Evolutionary conservation across 768 basidiomycete species (phyloP).

Genomic region (Kwoniella dejecticola): DNA sequence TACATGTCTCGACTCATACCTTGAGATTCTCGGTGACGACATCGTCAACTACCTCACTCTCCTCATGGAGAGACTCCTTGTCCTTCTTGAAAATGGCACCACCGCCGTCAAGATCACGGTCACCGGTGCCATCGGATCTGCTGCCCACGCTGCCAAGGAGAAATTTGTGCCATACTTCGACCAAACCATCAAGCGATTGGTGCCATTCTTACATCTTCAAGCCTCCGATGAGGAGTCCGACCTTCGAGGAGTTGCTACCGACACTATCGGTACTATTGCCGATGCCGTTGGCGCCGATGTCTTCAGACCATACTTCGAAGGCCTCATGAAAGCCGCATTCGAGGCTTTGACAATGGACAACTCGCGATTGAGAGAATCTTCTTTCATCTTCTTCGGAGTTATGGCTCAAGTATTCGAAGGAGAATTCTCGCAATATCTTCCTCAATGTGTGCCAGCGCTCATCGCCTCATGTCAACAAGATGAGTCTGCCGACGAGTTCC

Average conservation of each 20-base stretch:
- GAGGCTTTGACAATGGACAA: conserved; percentile 78
- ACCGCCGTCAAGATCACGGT: conserved; percentile 87
- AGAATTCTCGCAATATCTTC: conserved; percentile 86
- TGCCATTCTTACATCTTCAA: conserved; percentile 78
- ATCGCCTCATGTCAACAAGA: conserved; percentile 77
- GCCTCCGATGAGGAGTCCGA: conserved; percentile 90
- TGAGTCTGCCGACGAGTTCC: conserved; percentile 69
- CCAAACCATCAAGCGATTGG: conserved; percentile 81
- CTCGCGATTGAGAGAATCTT: conserved; percentile 86
- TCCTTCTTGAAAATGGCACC: conserved; percentile 83
- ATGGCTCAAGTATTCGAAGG: conserved; percentile 97
- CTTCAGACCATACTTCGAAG: conserved; percentile 93
- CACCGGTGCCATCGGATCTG: conserved; percentile 95
- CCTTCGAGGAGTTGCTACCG: conserved; percentile 95
- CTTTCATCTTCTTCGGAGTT: conserved; percentile 96
- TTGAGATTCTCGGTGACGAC: conserved; percentile 85
- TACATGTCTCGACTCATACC: conserved; percentile 91
- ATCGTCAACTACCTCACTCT: conserved; percentile 87
- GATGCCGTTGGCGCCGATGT: conserved; percentile 92
- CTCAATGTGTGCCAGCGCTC: conserved; percentile 81
- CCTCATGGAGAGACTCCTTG: conserved; percentile 91
- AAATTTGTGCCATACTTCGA: conserved; percentile 93
- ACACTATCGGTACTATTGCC: conserved; percentile 97
- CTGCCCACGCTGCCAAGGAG: conserved; percentile 90
- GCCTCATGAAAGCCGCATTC: conserved; percentile 94